These are phyloP conservation scores for Wallacemonas collosoma DNA, from an alignment of 208 protist genomes.

Conservation along the genomic window DNA sequence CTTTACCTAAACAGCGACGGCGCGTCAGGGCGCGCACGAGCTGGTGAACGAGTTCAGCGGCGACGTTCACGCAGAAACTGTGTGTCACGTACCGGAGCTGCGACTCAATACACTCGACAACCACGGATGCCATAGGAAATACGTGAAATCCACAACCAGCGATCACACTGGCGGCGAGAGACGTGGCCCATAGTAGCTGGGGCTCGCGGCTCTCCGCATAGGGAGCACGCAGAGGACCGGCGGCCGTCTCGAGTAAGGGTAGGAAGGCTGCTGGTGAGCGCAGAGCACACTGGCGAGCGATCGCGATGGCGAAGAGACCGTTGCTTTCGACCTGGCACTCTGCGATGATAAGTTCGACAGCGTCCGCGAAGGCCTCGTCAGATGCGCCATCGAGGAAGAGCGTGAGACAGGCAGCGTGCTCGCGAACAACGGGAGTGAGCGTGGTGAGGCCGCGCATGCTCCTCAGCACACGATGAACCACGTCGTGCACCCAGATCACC, in stretches of 20 bases:
- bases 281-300: not conserved
- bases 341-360: not conserved
- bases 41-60: constrained; percentile 4
- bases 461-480: constrained; percentile 9
- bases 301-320: not conserved
- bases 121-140: not conserved
- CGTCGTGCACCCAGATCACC: not conserved
- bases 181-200: not conserved
- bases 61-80: not conserved
- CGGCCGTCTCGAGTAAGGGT: constrained; percentile 6
- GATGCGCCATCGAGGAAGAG: constrained; percentile 13
- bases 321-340: constrained; percentile 15
- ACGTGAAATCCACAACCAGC: constrained; percentile 9
- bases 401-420: not conserved
- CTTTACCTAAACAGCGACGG: not conserved
- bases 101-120: not conserved
- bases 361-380: not conserved
- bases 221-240: not conserved
- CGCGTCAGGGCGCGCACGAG: constrained; percentile 12
- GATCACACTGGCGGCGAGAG: constrained; percentile 7
- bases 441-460: not conserved
- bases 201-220: constrained; percentile 8
- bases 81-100: not conserved
- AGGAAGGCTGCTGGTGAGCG: not conserved
- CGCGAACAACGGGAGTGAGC: not conserved